These are phyloP conservation scores for Spizellomyces punctatus DNA, from an alignment of 192 early-diverging fungal genomes.

Conservation along the genomic window DNA sequence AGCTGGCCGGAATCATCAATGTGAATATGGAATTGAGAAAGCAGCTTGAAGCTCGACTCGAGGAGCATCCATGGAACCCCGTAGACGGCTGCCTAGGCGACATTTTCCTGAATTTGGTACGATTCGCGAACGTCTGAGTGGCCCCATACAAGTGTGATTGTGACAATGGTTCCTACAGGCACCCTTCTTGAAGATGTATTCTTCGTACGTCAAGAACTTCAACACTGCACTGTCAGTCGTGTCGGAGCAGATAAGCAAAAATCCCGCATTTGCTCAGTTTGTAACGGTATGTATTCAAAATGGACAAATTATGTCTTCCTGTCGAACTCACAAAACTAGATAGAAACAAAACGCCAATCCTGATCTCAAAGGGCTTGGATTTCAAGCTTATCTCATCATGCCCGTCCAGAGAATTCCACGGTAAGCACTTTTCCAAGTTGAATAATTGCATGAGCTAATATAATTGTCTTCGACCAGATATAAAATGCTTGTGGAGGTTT, in stretches of 20 bases:
- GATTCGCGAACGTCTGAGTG: constrained; percentile 3
- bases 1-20: constrained; percentile 30
- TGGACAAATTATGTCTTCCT: constrained; percentile 44
- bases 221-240: constrained; percentile 37
- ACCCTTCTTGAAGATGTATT: constrained; percentile 39
- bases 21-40: constrained; percentile 31
- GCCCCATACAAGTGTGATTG: no score
- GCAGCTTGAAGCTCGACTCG: constrained; percentile 32
- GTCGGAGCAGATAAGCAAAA: constrained; percentile 1
- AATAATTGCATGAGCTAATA: no score
- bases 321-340: constrained; percentile 34
- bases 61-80: constrained; percentile 3
- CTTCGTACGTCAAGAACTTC: constrained; percentile 39
- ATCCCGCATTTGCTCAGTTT: constrained; percentile 31
- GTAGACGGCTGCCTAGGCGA: constrained; percentile 28
- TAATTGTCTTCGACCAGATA: no score
- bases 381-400: constrained; percentile 80
- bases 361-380: constrained; percentile 50
- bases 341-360: no score
- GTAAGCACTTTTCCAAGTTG: constrained; percentile 46
- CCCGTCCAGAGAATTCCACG: constrained; percentile 93
- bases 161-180: not conserved
- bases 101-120: constrained; percentile 34
- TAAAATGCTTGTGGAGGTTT: no score
- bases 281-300: constrained; percentile 8